A percentile compares a stretch with the other conserved stretches of the same genome.
Evolutionary conservation across 345 rosid species (phyloP).

Genomic region (Sisymbrium irio): DNA sequence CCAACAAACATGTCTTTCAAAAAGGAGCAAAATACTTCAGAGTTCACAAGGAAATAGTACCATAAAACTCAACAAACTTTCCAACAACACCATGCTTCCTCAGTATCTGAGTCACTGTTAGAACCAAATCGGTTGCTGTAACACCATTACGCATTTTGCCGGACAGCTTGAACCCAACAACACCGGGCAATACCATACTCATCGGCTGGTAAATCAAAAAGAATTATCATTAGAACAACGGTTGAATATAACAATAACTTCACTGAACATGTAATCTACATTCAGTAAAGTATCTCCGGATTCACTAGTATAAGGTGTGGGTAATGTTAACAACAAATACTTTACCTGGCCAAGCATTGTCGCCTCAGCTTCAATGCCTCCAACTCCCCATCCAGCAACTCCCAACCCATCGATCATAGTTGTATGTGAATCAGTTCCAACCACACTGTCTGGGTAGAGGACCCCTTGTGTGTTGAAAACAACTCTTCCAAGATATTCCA

Average conservation of each 20-base stretch:
- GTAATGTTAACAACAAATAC: not conserved
- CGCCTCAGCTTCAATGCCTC: slow-evolving; percentile 97
- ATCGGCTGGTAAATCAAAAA: slow-evolving; percentile 56
- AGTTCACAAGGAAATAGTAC: slow-evolving; percentile 39
- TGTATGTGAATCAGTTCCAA: slow-evolving; percentile 94
- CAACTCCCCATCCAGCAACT: slow-evolving; percentile 99
- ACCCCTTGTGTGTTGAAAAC: slow-evolving; percentile 77
- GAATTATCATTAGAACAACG: not conserved
- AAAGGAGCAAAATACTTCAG: not conserved
- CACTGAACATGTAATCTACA: not conserved
- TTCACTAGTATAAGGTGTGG: not conserved
- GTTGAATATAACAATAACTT: not conserved
- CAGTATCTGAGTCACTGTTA: slow-evolving; percentile 90
- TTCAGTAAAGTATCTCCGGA: not conserved
- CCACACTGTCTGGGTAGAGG: slow-evolving; percentile 92
- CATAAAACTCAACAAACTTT: slow-evolving; percentile 94
- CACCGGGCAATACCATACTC: slow-evolving; percentile 99
- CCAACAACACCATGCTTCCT: slow-evolving; percentile 98
- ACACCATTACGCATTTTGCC: slow-evolving; percentile 85
- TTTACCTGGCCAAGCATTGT: slow-evolving; percentile 96
- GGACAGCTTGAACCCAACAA: slow-evolving; percentile 78
- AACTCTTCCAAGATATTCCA: slow-evolving; percentile 91
- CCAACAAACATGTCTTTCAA: not conserved
- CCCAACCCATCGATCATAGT: slow-evolving; percentile 98
- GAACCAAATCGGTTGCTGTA: slow-evolving; percentile 91